Conservation (phyloP, 352 stramenopile species). For the Globisporangium mamillatum region DNA sequence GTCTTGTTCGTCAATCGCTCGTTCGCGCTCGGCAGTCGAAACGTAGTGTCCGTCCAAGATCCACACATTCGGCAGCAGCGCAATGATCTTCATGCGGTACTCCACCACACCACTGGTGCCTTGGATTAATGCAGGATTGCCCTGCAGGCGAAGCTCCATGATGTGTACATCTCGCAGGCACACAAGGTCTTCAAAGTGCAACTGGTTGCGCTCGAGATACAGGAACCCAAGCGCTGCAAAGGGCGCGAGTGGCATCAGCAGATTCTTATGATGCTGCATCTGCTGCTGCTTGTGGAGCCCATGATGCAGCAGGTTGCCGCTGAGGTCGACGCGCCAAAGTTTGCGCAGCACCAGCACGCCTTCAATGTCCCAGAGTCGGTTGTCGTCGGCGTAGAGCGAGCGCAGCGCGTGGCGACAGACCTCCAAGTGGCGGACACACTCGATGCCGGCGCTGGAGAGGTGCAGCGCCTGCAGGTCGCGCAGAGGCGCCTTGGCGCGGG, state of each 20-base stretch:
- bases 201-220: conserved; percentile 41
- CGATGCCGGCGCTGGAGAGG: conserved; percentile 46
- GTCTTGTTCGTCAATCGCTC: conserved; percentile 39
- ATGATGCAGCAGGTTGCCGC: conserved; percentile 36
- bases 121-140: conserved; percentile 32
- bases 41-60: conserved; percentile 61
- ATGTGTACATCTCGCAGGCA: conserved; percentile 57
- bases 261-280: conserved; percentile 9
- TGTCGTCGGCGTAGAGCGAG: conserved; percentile 53
- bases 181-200: conserved; percentile 50
- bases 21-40: conserved; percentile 32
- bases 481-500: conserved; percentile 49
- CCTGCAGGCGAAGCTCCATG: conserved; percentile 42
- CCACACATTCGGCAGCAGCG: conserved; percentile 57
- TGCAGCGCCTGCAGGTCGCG: conserved; percentile 45
- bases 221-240: conserved; percentile 59
- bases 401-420: conserved; percentile 31
- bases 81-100: conserved; percentile 45
- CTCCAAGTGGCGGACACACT: conserved; percentile 50
- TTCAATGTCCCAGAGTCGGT: conserved; percentile 44
- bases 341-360: conserved; percentile 32
- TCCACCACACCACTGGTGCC: conserved; percentile 15
- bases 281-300: conserved; percentile 6
- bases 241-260: conserved; percentile 27
- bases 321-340: conserved; percentile 59